These are phyloP conservation scores for Pleurotus citrinopileatus DNA, from an alignment of 768 basidiomycete genomes.

Conservation along the genomic window DNA sequence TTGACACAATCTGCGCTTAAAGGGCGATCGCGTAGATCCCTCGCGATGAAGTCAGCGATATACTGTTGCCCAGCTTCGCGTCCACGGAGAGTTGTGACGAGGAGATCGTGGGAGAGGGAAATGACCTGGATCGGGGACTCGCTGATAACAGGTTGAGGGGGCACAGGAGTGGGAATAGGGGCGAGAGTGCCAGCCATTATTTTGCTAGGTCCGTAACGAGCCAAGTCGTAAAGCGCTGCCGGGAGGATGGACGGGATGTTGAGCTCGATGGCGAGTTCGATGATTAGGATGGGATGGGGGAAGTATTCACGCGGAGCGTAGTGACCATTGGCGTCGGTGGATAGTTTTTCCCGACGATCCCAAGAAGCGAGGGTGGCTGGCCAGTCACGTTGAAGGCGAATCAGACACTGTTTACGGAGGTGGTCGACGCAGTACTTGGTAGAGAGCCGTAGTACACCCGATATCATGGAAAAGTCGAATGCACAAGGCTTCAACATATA, in stretches of 20 bases:
- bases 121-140: slow-evolving; percentile 10
- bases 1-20: slow-evolving; percentile 50
- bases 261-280: slow-evolving; percentile 68
- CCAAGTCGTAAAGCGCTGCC: slow-evolving; percentile 71
- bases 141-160: slow-evolving; percentile 21
- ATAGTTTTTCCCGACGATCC: slow-evolving; percentile 62
- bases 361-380: slow-evolving; percentile 64
- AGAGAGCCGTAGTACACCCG: slow-evolving; percentile 68
- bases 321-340: slow-evolving; percentile 45
- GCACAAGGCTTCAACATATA: slow-evolving; percentile 53
- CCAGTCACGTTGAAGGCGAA: slow-evolving; percentile 62
- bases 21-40: slow-evolving; percentile 46
- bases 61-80: slow-evolving; percentile 64
- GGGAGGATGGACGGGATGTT: slow-evolving; percentile 56
- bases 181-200: slow-evolving; percentile 52
- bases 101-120: slow-evolving; percentile 29
- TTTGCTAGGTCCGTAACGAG: slow-evolving; percentile 69
- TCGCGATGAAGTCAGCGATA: slow-evolving; percentile 57
- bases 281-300: slow-evolving; percentile 68
- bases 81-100: slow-evolving; percentile 51
- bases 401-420: slow-evolving; percentile 58
- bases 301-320: slow-evolving; percentile 59
- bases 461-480: slow-evolving; percentile 55
- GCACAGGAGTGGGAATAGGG: slow-evolving; percentile 10
- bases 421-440: slow-evolving; percentile 75